Evolutionary conservation across 805 yeast genomes (phyloP), one percentile per base, ranked within the genome.

Genomic region (Yarrowia yakushimensis): DNA sequence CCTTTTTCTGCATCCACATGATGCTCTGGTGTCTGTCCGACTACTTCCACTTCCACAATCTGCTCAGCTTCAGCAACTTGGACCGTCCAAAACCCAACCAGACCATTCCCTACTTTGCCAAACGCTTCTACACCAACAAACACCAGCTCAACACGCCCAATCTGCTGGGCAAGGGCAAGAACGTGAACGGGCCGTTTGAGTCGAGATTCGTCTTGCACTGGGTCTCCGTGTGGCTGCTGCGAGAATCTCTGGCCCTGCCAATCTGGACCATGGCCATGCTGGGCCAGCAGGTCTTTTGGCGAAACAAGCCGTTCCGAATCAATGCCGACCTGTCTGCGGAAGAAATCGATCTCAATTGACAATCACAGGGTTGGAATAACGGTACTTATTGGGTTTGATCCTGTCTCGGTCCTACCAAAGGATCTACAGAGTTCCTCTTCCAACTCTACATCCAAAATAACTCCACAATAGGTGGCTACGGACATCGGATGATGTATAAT

Each of bases 241-340:
- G 97, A 60, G 97, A 90, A 70, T 2, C 79, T 0, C 73, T 89
- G 60, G 97, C 97, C 1, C 74, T 90, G 20, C 96, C 96, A 0
- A 82, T 90, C 22, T 90, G 97, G 97, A 64, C 86, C 1, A 77
- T 76, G 28, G 96, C 97, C 0, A 85, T 90, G 86, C 66, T 78
- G 30, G 97, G 97, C 0, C 85, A 86, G 12, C 80, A 67, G 25
- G 70, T 82, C 50, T 85, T 85, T 39, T 89, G 90, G 72, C 77
- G 97, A 64, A 88, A 90, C 36, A 79, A 83, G 66, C 89, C 90
- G 1, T 90, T 90, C 71, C 77, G 76, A 65, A 90, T 90, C 66
- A 82, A 84, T 61, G 77, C 84, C 4, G 96, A 90, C 70, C 76
- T 88, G 48, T 84, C 90, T 3, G 96, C 96, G 0, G 93, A 86